Evolutionary conservation across 2,329 filamentous ascomycete species (phyloP).

Genomic region (Fusarium sp.): DNA sequence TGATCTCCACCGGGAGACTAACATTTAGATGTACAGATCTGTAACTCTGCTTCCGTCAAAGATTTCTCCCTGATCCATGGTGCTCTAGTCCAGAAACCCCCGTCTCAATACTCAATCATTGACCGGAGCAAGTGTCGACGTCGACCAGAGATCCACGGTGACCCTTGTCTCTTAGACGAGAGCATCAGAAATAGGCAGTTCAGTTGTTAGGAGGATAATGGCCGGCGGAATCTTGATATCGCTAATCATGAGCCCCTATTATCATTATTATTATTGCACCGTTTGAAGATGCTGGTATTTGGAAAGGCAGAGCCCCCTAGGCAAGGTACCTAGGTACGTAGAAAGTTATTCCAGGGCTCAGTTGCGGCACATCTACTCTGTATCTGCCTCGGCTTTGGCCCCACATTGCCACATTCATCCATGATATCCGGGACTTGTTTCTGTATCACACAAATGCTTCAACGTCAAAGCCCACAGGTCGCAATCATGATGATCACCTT

Average conservation of each 20-base stretch:
- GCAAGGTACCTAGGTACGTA: too few species aligned
- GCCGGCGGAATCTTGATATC: slow-evolving; percentile 11
- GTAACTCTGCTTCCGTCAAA: neutral
- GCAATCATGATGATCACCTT: slow-evolving; percentile 23
- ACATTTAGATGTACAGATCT: slow-evolving; percentile 1
- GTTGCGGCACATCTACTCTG: neutral
- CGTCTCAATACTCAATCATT: slow-evolving; percentile 13
- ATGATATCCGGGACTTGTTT: slow-evolving; percentile 13
- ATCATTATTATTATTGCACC: neutral
- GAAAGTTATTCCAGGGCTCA: neutral
- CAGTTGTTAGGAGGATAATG: slow-evolving; percentile 3
- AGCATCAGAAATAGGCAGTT: slow-evolving; percentile 28
- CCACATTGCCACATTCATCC: slow-evolving; percentile 21
- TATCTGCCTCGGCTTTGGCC: slow-evolving; percentile 9
- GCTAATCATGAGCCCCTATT: neutral
- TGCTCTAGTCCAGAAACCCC: slow-evolving; percentile 18
- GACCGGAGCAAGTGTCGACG: slow-evolving; percentile 24
- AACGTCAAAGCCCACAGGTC: slow-evolving; percentile 9
- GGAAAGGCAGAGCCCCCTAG: neutral
- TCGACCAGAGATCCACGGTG: slow-evolving; percentile 29
- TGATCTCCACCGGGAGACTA: neutral
- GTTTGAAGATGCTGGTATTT: neutral
- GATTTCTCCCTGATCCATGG: slow-evolving; percentile 6
- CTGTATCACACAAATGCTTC: slow-evolving; percentile 14
- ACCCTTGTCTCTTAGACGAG: slow-evolving; percentile 15